phyloP scores from a whole-genome alignment of 306 rosid genomes.

The Vachellia pachyceras region DNA sequence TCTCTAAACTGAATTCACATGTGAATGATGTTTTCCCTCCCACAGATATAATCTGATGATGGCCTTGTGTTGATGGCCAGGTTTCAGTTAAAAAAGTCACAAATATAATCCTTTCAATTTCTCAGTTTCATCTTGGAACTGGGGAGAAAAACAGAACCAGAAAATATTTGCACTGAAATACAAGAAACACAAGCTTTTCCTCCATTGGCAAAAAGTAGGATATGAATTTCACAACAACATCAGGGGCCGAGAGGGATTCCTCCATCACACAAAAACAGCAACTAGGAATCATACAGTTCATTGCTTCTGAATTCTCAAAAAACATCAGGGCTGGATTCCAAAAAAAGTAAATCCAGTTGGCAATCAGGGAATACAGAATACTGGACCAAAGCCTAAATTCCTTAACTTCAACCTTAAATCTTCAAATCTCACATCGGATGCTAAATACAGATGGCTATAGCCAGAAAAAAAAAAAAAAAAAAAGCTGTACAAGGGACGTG shows the following conservation, averaged over 20 bases:
- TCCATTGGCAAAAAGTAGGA: conserved; percentile 10
- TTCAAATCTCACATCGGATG: conserved; percentile 32
- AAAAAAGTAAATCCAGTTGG: conserved; percentile 49
- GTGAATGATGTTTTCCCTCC: background rate
- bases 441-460: background rate
- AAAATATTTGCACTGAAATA: background rate
- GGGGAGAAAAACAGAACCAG: background rate
- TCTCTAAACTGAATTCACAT: background rate
- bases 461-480: no score
- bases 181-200: conserved; percentile 7
- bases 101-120: background rate
- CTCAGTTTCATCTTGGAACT: background rate
- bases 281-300: conserved; percentile 10
- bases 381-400: background rate
- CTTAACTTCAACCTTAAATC: conserved; percentile 37
- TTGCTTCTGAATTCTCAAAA: conserved; percentile 17
- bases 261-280: conserved; percentile 6
- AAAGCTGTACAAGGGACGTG: conserved; percentile 52
- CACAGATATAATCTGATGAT: no score
- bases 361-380: conserved; percentile 33
- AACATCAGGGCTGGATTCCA: conserved; percentile 53
- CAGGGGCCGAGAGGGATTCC: background rate
- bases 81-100: background rate
- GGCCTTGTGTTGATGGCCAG: background rate
- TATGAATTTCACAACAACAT: conserved; percentile 45